A percentile compares a stretch with the other conserved stretches of the same genome.
These are phyloP conservation scores for Ceratopteris richardii DNA, from an alignment of 75 land plant genomes.

Conservation along the genomic window DNA sequence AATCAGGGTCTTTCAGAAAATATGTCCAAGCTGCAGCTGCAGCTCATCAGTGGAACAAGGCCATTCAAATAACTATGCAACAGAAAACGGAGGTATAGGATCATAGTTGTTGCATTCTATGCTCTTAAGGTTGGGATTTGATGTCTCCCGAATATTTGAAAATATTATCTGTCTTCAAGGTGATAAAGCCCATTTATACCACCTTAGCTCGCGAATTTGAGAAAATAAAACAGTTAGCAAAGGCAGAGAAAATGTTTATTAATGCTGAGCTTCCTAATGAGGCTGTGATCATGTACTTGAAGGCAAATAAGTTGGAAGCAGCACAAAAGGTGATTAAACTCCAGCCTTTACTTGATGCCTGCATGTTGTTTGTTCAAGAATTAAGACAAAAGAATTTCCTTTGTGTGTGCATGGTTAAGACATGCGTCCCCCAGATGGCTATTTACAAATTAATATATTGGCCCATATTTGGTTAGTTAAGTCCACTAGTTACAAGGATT, in stretches of 20 bases:
- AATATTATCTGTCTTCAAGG: conserved; percentile 2
- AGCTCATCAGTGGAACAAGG: conserved; percentile 28
- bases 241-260: conserved; percentile 27
- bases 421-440: no score
- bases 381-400: no score
- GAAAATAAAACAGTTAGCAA: conserved; percentile 23
- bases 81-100: conserved; percentile 12
- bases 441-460: no score
- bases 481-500: no score
- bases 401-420: no score
- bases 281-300: conserved; percentile 34
- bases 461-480: no score
- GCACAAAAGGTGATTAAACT: conserved; percentile 27
- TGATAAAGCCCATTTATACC: conserved; percentile 13
- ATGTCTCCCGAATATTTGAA: not conserved
- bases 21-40: conserved; percentile 29
- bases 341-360: no score
- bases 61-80: conserved; percentile 26
- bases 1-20: conserved; percentile 22
- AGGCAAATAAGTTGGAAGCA: conserved; percentile 25
- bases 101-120: not conserved
- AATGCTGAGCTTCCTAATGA: conserved; percentile 22
- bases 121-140: no score
- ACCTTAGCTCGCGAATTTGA: conserved; percentile 30
- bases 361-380: not conserved